Base-by-base conservation (phyloP, 2,329 filamentous ascomycete species). In the Colletotrichum salicis region DNA sequence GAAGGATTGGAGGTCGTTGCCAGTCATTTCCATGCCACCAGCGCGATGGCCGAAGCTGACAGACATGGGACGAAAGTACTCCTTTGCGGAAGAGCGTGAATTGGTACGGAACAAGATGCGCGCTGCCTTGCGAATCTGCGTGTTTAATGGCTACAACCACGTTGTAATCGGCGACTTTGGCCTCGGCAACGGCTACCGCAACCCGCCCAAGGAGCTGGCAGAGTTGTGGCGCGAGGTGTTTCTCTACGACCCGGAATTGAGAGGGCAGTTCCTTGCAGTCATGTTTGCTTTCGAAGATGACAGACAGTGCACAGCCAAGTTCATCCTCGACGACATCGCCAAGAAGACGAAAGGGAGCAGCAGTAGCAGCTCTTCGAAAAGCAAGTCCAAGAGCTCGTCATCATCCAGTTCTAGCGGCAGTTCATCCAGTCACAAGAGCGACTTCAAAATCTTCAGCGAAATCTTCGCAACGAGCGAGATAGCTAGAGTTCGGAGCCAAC, bases 51-150 rank as follows among this genome's bases (percentile, higher is more conserved):
- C 93, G 22, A 94, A 94, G 80, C 87, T 95, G 51, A 91, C 91
- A 76, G 88, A 90, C 71, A 85, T 86, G 60, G 91, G 90, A n/a
- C 85, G 85, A 72, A 89, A 89, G 74, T 95, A 94, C 81, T 92
- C 91, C 0, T 95, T 95, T 80, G 84, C 86, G 4, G 86, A 91
- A 76, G 93, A 95, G 81, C 88, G 88, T 72, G 90, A 93, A 74
- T 86, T 94, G 79, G 92, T 94, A 82, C 87, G 87, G 76, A 90
- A 92, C 76, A 94, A 94, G 81, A 91, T 95, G 80, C 89, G 90
- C 27, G 89, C 90, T 1, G 90, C 92, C 2, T 87, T 95, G 22
- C 87, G 90, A 58, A 93, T 94, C 73, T 93, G 92, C 74, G 88
- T 88, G 22, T 88, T 86, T 76, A 86, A 89, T 76, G 83, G 84